phyloP scores from a whole-genome alignment of 805 yeast genomes.

The Yarrowia sp. region DNA sequence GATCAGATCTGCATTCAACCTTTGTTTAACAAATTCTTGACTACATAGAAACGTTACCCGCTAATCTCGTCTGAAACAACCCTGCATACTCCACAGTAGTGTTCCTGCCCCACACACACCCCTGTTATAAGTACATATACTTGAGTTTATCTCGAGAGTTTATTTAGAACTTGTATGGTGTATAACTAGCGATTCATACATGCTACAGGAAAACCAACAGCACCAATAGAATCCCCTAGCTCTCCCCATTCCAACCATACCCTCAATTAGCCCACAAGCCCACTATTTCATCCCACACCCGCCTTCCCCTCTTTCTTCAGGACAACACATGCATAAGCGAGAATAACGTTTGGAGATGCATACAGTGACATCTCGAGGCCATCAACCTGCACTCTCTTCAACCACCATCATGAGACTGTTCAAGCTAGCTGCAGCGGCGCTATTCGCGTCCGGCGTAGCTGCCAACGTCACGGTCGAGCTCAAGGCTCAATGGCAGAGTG shows the following conservation, averaged over 20 bases:
- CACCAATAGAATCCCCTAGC: not conserved
- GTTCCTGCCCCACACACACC: constrained; percentile 8
- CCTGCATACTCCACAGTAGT: not conserved
- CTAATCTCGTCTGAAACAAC: not conserved
- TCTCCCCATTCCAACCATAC: not conserved
- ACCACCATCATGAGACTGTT: constrained; percentile 2
- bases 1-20: too few relatives aligned
- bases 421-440: constrained; percentile 20
- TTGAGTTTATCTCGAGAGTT: not conserved
- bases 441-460: constrained; percentile 13
- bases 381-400: not conserved
- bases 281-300: not conserved
- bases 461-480: constrained; percentile 22
- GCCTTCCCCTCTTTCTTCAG: not conserved
- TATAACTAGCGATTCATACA: too few relatives aligned
- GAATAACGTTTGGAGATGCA: not conserved
- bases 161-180: too few relatives aligned
- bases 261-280: not conserved
- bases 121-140: not conserved
- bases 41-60: too few relatives aligned
- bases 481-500: constrained; percentile 25
- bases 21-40: too few relatives aligned
- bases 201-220: too few relatives aligned
- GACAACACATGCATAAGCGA: constrained; percentile 4
- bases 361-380: not conserved